Percentiles rank a stretch among this genome's conserved stretches.
Evolutionary conservation across 345 rosid genomes (phyloP).

Genomic region (Bruguiera sexangula): DNA sequence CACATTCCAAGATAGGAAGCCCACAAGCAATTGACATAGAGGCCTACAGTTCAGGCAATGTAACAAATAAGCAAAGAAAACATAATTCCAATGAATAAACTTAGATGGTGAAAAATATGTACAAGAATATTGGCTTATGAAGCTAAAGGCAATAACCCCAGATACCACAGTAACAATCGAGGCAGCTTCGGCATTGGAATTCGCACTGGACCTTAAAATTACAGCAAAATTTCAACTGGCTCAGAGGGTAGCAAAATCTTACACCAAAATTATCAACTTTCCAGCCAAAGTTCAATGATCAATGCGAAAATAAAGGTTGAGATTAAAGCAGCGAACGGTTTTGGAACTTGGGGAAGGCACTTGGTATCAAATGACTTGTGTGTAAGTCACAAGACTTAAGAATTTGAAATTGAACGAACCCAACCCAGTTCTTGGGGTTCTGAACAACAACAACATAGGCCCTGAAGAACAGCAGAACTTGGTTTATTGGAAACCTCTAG

Average conservation of each 20-base stretch:
- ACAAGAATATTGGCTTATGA: background rate
- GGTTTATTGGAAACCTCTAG: constrained; percentile 6
- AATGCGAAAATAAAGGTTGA: background rate
- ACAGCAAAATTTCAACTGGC: background rate
- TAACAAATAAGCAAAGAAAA: constrained; percentile 7
- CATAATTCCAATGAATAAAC: constrained; percentile 7
- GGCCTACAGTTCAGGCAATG: constrained; percentile 42
- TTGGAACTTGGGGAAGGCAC: no score
- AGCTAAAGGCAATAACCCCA: background rate
- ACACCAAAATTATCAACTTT: background rate
- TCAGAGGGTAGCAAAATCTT: background rate
- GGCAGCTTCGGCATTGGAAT: background rate
- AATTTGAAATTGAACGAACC: no score
- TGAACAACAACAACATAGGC: background rate
- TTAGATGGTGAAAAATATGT: background rate
- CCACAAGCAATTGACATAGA: constrained; percentile 83
- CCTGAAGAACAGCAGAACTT: background rate
- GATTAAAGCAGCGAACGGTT: background rate
- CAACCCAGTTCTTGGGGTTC: background rate
- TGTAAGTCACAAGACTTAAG: no score
- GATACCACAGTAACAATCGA: background rate
- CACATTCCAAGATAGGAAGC: constrained; percentile 78
- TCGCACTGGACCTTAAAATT: background rate
- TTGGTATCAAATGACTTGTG: no score
- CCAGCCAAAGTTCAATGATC: background rate